phyloP scores from a whole-genome alignment of 2,329 filamentous ascomycete genomes.

The Sclerotinia sclerotiorum region DNA sequence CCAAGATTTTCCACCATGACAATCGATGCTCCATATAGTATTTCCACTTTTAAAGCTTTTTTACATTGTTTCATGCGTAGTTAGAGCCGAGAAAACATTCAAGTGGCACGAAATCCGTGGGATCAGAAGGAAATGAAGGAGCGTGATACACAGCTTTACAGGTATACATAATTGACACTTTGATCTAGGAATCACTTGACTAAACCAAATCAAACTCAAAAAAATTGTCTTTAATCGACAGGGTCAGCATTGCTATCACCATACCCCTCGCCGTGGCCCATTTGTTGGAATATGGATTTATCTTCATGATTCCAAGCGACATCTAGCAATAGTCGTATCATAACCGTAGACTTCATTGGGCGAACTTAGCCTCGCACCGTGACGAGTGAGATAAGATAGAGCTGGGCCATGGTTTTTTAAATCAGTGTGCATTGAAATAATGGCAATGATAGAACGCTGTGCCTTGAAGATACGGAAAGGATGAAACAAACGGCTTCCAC shows the following conservation, averaged over 20 bases:
- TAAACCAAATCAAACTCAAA: not conserved
- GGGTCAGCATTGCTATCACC: too few species aligned
- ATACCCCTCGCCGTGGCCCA: not conserved
- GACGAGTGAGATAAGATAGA: too few species aligned
- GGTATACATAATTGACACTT: not conserved
- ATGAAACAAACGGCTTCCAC: too few species aligned
- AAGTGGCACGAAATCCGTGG: not conserved
- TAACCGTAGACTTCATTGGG: not conserved
- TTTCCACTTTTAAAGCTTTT: not conserved
- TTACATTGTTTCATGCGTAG: not conserved
- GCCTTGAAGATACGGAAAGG: too few species aligned
- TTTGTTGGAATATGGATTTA: too few species aligned
- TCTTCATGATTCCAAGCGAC: too few species aligned
- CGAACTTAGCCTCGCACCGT: not conserved
- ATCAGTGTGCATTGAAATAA: too few species aligned
- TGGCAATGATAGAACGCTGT: too few species aligned
- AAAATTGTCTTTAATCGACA: not conserved
- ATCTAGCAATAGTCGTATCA: not conserved
- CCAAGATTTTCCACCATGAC: not conserved
- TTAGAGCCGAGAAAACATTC: not conserved
- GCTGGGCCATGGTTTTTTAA: too few species aligned
- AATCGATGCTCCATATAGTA: not conserved
- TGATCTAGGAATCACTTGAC: not conserved
- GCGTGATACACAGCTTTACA: not conserved
- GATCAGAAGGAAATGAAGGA: not conserved